Evolutionary conservation across 2,329 filamentous ascomycete species (phyloP).

Genomic region (Exserohilum turcica): DNA sequence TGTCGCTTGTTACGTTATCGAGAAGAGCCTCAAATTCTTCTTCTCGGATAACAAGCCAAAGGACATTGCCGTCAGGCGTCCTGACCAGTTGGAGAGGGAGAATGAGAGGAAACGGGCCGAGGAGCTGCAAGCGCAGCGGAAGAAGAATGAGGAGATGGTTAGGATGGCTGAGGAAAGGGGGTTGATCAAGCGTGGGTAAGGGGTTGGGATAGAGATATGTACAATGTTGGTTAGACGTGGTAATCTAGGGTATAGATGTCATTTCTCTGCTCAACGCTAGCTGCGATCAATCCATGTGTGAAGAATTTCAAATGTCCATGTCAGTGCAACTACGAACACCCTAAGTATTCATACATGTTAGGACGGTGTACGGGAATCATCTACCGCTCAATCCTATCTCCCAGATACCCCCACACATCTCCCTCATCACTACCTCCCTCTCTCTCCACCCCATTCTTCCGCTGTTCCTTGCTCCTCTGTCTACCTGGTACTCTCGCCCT

Average conservation of each 20-base stretch:
- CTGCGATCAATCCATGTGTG: too few species aligned
- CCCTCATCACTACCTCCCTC: neutral
- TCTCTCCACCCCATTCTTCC: neutral
- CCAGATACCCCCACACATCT: too few species aligned
- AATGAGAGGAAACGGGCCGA: slow-evolving; percentile 68
- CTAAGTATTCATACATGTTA: too few species aligned
- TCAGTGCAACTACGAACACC: too few species aligned
- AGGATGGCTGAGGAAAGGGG: slow-evolving; percentile 29
- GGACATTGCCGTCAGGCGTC: slow-evolving; percentile 85
- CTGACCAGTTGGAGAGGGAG: slow-evolving; percentile 84
- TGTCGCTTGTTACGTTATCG: slow-evolving; percentile 81
- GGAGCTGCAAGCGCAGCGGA: slow-evolving; percentile 46
- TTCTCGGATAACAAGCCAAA: slow-evolving; percentile 94
- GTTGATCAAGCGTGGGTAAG: slow-evolving; percentile 10
- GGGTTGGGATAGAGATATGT: neutral
- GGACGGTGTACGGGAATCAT: too few species aligned
- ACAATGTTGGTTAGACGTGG: neutral
- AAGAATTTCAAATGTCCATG: too few species aligned
- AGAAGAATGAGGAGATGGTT: slow-evolving; percentile 41
- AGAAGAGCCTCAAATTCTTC: slow-evolving; percentile 79
- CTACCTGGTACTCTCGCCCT: too few species aligned
- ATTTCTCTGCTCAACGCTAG: slow-evolving; percentile 2
- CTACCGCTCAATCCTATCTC: neutral
- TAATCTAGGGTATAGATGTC: slow-evolving; percentile 4
- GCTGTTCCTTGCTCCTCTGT: too few species aligned